phyloP scores from a whole-genome alignment of 768 basidiomycete genomes.

The Mycena sanguinolenta region DNA sequence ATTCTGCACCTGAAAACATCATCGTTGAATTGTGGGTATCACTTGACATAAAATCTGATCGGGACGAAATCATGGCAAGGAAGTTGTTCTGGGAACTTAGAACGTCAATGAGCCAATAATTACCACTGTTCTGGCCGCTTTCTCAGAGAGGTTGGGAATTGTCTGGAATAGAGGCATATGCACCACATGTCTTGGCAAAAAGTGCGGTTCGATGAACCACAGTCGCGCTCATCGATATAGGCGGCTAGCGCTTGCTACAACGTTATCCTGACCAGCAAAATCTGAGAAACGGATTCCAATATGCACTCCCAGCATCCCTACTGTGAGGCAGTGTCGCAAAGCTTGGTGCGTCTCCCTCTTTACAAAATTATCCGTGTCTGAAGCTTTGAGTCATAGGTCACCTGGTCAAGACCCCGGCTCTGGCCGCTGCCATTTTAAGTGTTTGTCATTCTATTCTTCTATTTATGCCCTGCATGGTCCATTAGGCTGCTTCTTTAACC shows the following conservation, averaged over 20 bases:
- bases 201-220: background rate
- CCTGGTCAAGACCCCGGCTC: constrained; percentile 7
- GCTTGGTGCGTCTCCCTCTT: no score
- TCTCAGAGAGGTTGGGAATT: background rate
- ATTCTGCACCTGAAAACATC: background rate
- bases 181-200: no score
- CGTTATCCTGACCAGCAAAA: background rate
- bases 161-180: background rate
- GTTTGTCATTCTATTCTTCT: no score
- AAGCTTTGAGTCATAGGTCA: constrained; percentile 18
- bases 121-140: background rate
- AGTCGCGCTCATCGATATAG: constrained; percentile 3
- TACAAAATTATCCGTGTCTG: no score
- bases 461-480: no score
- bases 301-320: constrained; percentile 1
- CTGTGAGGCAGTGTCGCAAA: constrained; percentile 9
- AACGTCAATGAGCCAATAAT: background rate
- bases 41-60: background rate
- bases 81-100: background rate
- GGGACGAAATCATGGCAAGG: no score
- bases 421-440: background rate
- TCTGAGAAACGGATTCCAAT: constrained; percentile 1
- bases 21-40: background rate
- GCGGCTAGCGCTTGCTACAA: background rate
- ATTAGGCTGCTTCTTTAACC: no score